Base-by-base conservation (phyloP, 1,284 basidiomycete genomes). In the Chalciporus sp. region DNA sequence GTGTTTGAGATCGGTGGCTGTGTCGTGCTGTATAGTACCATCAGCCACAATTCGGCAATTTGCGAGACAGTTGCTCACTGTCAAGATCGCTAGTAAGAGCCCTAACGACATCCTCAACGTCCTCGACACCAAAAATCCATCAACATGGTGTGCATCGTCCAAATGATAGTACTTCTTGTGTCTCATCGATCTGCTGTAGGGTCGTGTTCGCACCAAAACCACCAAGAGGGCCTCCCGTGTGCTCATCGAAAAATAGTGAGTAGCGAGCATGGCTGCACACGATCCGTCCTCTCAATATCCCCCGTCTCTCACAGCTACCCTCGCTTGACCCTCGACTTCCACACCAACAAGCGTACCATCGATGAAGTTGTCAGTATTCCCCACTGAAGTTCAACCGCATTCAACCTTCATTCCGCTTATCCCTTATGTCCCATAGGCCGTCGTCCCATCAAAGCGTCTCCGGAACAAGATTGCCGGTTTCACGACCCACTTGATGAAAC, bases 401-500 rank as follows among this genome's bases (percentile, higher is more conserved):
- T 50, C 51, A 46, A 39, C 56, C 16, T n/a, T 7, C 14, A 42
- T 54, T 28, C 19, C 46, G 12, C 51, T 28, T 19, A 42, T 14
- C 3, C 17, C 10, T 40, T 8, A 17, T n/a, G n/a, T 26, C 43
- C 28, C 51, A 45, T 41, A 95, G 85, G 95, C 96, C 64, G 85
- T 94, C 67, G 94, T 99, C 65, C 96, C 96, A 61, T 98, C 96
- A 56, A 99, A 99, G 83, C 94, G 96, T 69, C 88, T 99, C 65
- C 90, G 97, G 74, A 99, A 99, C 93, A 99, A 99, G 86, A 94
- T 99, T 70, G 91, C 96, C 29, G 96, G 96, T 54, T 99, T 98
- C 88, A 99, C 97, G 64, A 99, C 96, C 69, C 97, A 99, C 76
- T 83, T 99, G 74, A 99, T 99, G 97, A 98, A 95, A 86, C 94